phyloP scores from a whole-genome alignment of 2,329 filamentous ascomycete species.

The Chalara sp. region DNA sequence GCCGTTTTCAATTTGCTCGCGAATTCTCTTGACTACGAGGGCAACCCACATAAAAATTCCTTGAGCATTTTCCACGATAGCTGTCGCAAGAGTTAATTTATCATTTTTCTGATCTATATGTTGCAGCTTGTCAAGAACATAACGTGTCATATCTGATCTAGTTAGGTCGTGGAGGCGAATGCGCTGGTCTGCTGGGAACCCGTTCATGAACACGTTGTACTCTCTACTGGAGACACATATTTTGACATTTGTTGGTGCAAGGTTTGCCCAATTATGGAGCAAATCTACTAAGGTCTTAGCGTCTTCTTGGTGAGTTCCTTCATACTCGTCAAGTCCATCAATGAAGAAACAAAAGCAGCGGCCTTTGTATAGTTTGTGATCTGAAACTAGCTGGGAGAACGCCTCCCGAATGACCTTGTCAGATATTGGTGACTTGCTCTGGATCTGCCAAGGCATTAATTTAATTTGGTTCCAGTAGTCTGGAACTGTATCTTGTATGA shows the following conservation, averaged over 20 bases:
- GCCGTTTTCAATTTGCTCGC: conserved; percentile 1
- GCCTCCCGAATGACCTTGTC: too few species aligned
- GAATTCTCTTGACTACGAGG: conserved; percentile 2
- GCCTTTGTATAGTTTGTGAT: too few species aligned
- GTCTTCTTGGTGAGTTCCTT: conserved; percentile 8
- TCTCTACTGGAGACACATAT: conserved; percentile 7
- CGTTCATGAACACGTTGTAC: conserved; percentile 15
- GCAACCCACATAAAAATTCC: conserved; percentile 2
- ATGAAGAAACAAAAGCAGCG: neutral
- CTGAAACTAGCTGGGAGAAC: too few species aligned
- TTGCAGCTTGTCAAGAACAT: neutral
- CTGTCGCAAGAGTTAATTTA: neutral
- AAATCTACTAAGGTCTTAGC: conserved; percentile 5
- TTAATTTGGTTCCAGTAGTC: too few species aligned
- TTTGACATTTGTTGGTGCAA: neutral
- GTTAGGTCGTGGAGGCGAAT: conserved; percentile 15
- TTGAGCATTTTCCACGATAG: conserved; percentile 2
- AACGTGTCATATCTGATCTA: conserved; percentile 4
- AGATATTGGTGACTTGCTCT: too few species aligned
- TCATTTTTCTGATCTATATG: conserved; percentile 1
- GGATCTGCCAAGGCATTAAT: too few species aligned
- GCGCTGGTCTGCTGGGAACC: conserved; percentile 2
- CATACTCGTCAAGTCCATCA: conserved; percentile 9
- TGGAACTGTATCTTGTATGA: too few species aligned
- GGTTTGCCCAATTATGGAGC: neutral